Conservation (phyloP, 495 filamentous ascomycete species). For the Sphaerosporella brunnea region DNA sequence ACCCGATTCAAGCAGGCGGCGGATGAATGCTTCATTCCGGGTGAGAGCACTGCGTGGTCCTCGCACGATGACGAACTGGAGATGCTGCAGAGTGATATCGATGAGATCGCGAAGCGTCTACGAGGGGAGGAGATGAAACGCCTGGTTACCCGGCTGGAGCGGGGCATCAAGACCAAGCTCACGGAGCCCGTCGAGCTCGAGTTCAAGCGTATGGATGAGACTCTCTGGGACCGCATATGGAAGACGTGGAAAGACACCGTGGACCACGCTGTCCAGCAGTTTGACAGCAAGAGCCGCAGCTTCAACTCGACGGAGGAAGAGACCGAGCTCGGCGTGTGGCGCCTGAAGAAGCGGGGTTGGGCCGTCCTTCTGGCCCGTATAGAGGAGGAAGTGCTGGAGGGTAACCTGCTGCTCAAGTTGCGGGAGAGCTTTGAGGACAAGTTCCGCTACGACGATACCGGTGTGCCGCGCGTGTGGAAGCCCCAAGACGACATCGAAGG, state of each 20-base stretch:
- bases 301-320: constrained; percentile 86
- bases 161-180: constrained; percentile 76
- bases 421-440: constrained; percentile 95
- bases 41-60: constrained; percentile 29
- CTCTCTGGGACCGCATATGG: constrained; percentile 93
- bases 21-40: constrained; percentile 50
- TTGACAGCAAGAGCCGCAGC: constrained; percentile 70
- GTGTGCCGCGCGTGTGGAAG: constrained; percentile 91
- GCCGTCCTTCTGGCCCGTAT: constrained; percentile 73
- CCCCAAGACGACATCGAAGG: constrained; percentile 95
- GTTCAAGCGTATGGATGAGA: constrained; percentile 59
- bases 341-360: constrained; percentile 84
- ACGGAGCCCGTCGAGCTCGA: constrained; percentile 77
- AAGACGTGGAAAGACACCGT: constrained; percentile 69
- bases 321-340: constrained; percentile 84
- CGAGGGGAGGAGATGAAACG: constrained; percentile 91
- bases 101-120: constrained; percentile 63
- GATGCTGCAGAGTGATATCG: constrained; percentile 59
- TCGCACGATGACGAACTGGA: constrained; percentile 42
- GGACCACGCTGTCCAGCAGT: constrained; percentile 63
- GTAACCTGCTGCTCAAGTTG: constrained; percentile 84
- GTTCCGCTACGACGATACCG: constrained; percentile 90
- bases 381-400: constrained; percentile 95
- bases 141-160: constrained; percentile 71
- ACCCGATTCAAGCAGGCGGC: constrained; percentile 63